A percentile compares a stretch with the other conserved stretches of the same genome.
These are phyloP conservation scores for Amphirosellinia nigrospora DNA, from an alignment of 495 filamentous ascomycete species.

Conservation along the genomic window DNA sequence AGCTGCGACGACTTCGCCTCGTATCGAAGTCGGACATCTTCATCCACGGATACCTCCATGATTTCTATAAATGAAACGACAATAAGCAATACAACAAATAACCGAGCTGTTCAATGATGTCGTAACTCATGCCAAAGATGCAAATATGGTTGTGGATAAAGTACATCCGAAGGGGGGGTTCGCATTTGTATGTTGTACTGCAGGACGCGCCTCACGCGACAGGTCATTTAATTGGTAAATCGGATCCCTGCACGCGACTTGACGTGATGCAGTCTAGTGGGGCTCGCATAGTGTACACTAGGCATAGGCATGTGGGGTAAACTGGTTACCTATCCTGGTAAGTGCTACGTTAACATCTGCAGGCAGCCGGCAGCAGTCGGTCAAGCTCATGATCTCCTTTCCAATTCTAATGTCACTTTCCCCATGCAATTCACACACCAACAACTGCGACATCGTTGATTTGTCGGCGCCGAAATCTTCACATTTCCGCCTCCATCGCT, in stretches of 20 bases:
- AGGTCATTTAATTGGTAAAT: background rate
- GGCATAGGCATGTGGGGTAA: background rate
- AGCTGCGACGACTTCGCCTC: slow-evolving; percentile 56
- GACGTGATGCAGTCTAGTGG: slow-evolving; percentile 10
- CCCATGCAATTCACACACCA: background rate
- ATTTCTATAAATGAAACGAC: slow-evolving; percentile 22
- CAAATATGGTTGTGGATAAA: background rate
- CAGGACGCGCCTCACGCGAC: slow-evolving; percentile 5
- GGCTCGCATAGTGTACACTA: background rate
- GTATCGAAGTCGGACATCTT: slow-evolving; percentile 43
- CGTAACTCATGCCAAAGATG: slow-evolving; percentile 16
- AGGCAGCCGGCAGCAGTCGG: background rate
- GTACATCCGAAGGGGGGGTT: background rate
- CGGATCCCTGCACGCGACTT: slow-evolving; percentile 3
- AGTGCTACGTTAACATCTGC: background rate
- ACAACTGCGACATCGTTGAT: background rate
- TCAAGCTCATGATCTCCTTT: background rate
- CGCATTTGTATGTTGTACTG: background rate
- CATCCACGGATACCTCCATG: slow-evolving; percentile 47
- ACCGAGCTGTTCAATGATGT: background rate
- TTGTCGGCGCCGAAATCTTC: background rate
- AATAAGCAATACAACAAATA: slow-evolving; percentile 9
- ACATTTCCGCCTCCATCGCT: slow-evolving; percentile 8
- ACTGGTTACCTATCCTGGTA: background rate
- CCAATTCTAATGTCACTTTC: background rate